Percentiles rank a stretch among this genome's conserved stretches.
Conservation (phyloP, 1,284 basidiomycete genomes). For the Cryptococcus sp. region DNA sequence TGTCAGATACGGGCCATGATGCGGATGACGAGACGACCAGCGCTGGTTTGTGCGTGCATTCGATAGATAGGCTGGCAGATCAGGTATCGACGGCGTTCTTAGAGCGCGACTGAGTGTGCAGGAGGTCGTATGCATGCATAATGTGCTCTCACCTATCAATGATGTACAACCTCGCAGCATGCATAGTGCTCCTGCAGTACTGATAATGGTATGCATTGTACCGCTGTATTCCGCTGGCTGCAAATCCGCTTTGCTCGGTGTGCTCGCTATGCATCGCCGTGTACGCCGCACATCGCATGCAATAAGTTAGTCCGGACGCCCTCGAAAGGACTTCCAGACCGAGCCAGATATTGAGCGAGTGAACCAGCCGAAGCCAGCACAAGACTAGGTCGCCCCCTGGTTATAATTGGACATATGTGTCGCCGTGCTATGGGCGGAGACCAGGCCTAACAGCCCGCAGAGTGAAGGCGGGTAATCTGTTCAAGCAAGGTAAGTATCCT, state of each 20-base stretch:
- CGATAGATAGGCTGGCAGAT: not conserved
- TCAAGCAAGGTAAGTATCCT: constrained; percentile 47
- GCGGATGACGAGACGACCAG: constrained; percentile 2
- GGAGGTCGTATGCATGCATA: too few relatives aligned
- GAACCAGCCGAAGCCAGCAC: constrained; percentile 49
- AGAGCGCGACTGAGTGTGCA: too few relatives aligned
- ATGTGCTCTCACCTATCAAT: too few relatives aligned
- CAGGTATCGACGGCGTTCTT: not conserved
- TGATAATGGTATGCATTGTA: too few relatives aligned
- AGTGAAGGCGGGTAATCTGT: constrained; percentile 33
- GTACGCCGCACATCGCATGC: not conserved
- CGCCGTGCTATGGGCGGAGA: constrained; percentile 50
- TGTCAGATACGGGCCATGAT: too few relatives aligned
- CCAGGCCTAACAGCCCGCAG: constrained; percentile 35
- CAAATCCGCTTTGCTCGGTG: too few relatives aligned
- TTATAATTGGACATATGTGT: constrained; percentile 37
- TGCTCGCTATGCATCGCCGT: too few relatives aligned
- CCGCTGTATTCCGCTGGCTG: too few relatives aligned
- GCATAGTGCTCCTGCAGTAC: too few relatives aligned
- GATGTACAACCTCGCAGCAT: too few relatives aligned
- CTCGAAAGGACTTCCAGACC: constrained; percentile 47
- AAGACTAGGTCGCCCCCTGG: constrained; percentile 42
- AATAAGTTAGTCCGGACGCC: constrained; percentile 34
- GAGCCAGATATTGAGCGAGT: constrained; percentile 47
- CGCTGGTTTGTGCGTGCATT: not conserved